Conservation (phyloP, 2,329 filamentous ascomycete genomes). For the Colletotrichum magnum region DNA sequence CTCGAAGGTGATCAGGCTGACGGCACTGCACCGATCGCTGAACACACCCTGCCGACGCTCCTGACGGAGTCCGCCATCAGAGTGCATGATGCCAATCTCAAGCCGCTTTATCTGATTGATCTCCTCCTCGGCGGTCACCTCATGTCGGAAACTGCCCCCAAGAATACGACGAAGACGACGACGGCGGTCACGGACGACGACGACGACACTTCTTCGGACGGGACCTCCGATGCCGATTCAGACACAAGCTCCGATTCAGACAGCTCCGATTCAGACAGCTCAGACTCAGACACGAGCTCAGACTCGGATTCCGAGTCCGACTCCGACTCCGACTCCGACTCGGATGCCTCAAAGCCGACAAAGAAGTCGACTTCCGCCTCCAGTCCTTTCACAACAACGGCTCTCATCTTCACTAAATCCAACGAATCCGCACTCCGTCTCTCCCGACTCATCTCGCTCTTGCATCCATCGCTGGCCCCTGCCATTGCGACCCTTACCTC, state of each 20-base stretch:
- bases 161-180: slow-evolving; percentile 29
- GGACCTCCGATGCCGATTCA: slow-evolving; percentile 46
- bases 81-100: slow-evolving; percentile 77
- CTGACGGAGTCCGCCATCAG: slow-evolving; percentile 78
- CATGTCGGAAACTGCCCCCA: slow-evolving; percentile 42
- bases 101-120: slow-evolving; percentile 88
- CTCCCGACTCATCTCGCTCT: slow-evolving; percentile 80
- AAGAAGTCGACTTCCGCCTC: slow-evolving; percentile 11
- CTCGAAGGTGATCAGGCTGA: slow-evolving; percentile 69
- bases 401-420: slow-evolving; percentile 90
- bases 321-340: slow-evolving; percentile 45
- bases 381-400: slow-evolving; percentile 56
- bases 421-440: slow-evolving; percentile 91
- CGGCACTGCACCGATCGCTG: slow-evolving; percentile 57
- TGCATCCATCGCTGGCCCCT: slow-evolving; percentile 71
- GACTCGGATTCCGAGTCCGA: slow-evolving; percentile 53
- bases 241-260: slow-evolving; percentile 46
- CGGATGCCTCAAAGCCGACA: slow-evolving; percentile 28
- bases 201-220: slow-evolving; percentile 52
- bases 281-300: slow-evolving; percentile 52
- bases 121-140: slow-evolving; percentile 74
- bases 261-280: slow-evolving; percentile 33
- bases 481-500: slow-evolving; percentile 81
- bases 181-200: slow-evolving; percentile 40
- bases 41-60: slow-evolving; percentile 71